phyloP scores from a whole-genome alignment of 1,139 yeast species.

The Pichia sp. region DNA sequence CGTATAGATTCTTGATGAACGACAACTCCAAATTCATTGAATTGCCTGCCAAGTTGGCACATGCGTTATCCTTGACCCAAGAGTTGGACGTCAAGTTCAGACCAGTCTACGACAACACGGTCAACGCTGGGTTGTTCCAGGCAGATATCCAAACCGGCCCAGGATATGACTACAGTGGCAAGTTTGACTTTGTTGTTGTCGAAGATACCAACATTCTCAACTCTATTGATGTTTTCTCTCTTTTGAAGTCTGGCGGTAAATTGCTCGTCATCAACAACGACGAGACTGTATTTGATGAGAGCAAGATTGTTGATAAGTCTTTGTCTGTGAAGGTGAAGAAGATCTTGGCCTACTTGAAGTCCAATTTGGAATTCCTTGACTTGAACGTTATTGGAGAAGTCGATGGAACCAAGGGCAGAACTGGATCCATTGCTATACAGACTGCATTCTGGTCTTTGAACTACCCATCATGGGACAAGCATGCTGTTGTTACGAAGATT shows the following conservation, averaged over 20 bases:
- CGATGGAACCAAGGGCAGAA: constrained; percentile 72
- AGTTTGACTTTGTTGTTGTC: constrained; percentile 61
- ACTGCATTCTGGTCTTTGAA: constrained; percentile 75
- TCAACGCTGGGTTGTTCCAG: constrained; percentile 74
- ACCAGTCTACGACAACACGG: constrained; percentile 65
- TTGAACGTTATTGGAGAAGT: constrained; percentile 53
- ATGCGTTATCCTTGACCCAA: constrained; percentile 66
- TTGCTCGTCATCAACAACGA: constrained; percentile 44
- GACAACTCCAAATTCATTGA: constrained; percentile 55
- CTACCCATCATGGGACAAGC: constrained; percentile 54
- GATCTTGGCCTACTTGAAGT: constrained; percentile 49
- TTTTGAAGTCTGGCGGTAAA: constrained; percentile 54
- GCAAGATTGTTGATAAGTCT: constrained; percentile 45
- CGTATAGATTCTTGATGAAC: constrained; percentile 62
- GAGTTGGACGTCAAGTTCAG: constrained; percentile 50
- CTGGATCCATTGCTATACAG: constrained; percentile 70
- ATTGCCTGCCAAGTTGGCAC: constrained; percentile 65
- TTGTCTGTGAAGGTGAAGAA: constrained; percentile 54
- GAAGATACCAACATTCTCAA: constrained; percentile 54
- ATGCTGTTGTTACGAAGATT: constrained; percentile 71
- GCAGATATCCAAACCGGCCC: constrained; percentile 54
- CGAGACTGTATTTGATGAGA: constrained; percentile 39
- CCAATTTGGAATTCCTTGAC: constrained; percentile 54
- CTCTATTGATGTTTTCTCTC: constrained; percentile 56
- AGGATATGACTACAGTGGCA: constrained; percentile 39